phyloP scores from a whole-genome alignment of 1,139 yeast genomes.

The Suhomyces bokatorum region DNA sequence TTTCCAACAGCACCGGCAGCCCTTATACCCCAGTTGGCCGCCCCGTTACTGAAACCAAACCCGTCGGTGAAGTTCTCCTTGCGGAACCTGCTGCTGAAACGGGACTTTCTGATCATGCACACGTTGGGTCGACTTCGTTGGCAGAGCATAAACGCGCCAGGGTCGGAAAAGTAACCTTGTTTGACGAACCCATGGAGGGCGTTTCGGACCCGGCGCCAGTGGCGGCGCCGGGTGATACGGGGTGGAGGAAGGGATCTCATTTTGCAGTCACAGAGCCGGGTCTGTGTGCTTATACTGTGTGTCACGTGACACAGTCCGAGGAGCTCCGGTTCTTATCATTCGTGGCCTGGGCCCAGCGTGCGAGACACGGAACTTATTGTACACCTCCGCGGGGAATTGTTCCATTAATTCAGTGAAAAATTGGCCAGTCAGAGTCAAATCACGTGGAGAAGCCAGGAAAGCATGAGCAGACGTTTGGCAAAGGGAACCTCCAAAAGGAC shows the following conservation, averaged over 20 bases:
- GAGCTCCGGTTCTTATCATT: conserved; percentile 4
- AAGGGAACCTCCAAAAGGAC: not conserved
- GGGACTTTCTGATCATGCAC: conserved; percentile 28
- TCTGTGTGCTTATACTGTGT: not conserved
- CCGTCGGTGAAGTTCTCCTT: conserved; percentile 18
- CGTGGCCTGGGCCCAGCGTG: not conserved
- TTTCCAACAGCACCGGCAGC: conserved; percentile 28
- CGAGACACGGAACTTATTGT: not conserved
- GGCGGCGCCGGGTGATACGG: conserved; percentile 36
- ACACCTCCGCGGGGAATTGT: conserved; percentile 1
- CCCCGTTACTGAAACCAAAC: conserved; percentile 22
- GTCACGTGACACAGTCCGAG: conserved; percentile 3
- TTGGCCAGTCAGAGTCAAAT: not conserved
- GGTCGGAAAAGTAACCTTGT: conserved; percentile 31
- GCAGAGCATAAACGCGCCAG: conserved; percentile 25
- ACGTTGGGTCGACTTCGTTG: conserved; percentile 20
- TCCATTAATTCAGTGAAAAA: not conserved
- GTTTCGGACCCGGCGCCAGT: conserved; percentile 39
- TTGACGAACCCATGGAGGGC: conserved; percentile 29
- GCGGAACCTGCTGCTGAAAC: conserved; percentile 24
- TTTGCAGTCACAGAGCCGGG: not conserved
- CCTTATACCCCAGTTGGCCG: conserved; percentile 28
- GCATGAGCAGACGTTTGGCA: not conserved
- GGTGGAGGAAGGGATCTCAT: conserved; percentile 52
- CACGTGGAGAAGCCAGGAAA: not conserved